Percentiles rank a stretch among this genome's conserved stretches.
These are phyloP conservation scores for Scytalidium sp. DNA, from an alignment of 2,329 filamentous ascomycete species.

Conservation along the genomic window DNA sequence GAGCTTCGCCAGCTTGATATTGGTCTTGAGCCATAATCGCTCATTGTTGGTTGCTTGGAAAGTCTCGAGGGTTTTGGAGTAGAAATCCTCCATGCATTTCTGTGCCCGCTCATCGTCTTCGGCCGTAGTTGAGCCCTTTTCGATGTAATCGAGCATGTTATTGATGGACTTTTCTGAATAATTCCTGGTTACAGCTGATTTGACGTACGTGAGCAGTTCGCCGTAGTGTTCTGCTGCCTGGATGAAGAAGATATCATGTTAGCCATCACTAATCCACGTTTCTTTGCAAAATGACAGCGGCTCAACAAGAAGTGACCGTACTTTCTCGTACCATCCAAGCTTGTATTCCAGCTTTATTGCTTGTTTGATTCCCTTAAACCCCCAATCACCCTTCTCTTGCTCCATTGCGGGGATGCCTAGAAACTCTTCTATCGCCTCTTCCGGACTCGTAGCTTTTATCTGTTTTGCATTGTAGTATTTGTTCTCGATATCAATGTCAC, in stretches of 20 bases:
- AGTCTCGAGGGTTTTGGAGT: slow-evolving; percentile 86
- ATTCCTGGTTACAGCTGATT: slow-evolving; percentile 93
- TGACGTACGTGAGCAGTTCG: slow-evolving; percentile 95
- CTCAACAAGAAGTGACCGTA: slow-evolving; percentile 30
- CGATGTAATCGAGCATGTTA: slow-evolving; percentile 97
- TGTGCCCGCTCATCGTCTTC: slow-evolving; percentile 69
- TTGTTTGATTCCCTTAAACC: slow-evolving; percentile 97
- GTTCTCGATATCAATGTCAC: slow-evolving; percentile 95
- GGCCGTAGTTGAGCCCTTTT: slow-evolving; percentile 86
- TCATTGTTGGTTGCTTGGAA: slow-evolving; percentile 99
- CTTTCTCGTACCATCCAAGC: slow-evolving; percentile 82
- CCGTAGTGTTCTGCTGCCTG: slow-evolving; percentile 90
- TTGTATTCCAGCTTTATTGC: slow-evolving; percentile 97
- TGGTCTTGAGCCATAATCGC: slow-evolving; percentile 95
- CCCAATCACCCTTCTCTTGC: slow-evolving; percentile 94
- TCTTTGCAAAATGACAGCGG: slow-evolving; percentile 2
- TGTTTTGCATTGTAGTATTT: slow-evolving; percentile 99
- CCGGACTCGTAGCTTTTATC: slow-evolving; percentile 81
- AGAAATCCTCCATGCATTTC: slow-evolving; percentile 90
- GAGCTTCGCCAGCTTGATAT: slow-evolving; percentile 91
- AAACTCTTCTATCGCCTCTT: slow-evolving; percentile 89
- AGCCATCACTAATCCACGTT: too few relatives aligned
- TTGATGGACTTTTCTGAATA: slow-evolving; percentile 99
- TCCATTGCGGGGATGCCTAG: slow-evolving; percentile 83
- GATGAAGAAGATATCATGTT: too few relatives aligned